Base-by-base conservation (phyloP, 2,329 filamentous ascomycete species). In the Mycocentrospora acerina region DNA sequence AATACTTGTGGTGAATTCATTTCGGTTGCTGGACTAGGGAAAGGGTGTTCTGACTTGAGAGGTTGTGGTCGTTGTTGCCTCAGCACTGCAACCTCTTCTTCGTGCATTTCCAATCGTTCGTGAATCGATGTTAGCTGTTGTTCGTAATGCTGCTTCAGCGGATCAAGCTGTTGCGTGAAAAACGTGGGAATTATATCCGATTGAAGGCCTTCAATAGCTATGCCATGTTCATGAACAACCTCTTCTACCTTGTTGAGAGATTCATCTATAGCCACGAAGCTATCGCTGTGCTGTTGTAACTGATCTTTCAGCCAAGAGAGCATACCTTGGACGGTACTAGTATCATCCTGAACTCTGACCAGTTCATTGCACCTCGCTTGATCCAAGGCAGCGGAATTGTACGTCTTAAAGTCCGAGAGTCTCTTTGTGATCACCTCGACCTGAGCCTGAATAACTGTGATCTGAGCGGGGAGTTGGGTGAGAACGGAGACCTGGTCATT, bases 141-240 rank as follows among this genome's bases (percentile, higher is more conserved):
- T 7, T 40, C 29, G 10, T 33, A 16, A 7, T 14, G 14, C 5
- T 11, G n/a, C 31, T 40, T 34, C 14, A 44, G 31, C 3, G 42
- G 33, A 19, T 44, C 42, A 22, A 44, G 29, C 4, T 18, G 18
- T 8, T 37, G 18, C 0, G 14, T 7, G 11, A 44, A 40, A 2
- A 40, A 15, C 2, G 9, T 8, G 9, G 12, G 7, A 12, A 41
- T 24, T 11, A n/a, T n/a, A n/a, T 8, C 18, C 3, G 13, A 11
- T 2, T 12, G 10, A 4, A 37, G 8, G 2, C 13, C 4, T 1
- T 8, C 30, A 12, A 40, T 4, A 4, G 30, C 18, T 9, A 7
- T 11, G 18, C 17, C 17, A 11, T 28, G 7, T 7, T 16, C 12
- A 17, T 41, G 22, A 8, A 36, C 5, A 4, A 31, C 24, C 2